Conservation (phyloP, 2,329 filamentous ascomycete genomes). For the Fusarium odoratissimum region DNA sequence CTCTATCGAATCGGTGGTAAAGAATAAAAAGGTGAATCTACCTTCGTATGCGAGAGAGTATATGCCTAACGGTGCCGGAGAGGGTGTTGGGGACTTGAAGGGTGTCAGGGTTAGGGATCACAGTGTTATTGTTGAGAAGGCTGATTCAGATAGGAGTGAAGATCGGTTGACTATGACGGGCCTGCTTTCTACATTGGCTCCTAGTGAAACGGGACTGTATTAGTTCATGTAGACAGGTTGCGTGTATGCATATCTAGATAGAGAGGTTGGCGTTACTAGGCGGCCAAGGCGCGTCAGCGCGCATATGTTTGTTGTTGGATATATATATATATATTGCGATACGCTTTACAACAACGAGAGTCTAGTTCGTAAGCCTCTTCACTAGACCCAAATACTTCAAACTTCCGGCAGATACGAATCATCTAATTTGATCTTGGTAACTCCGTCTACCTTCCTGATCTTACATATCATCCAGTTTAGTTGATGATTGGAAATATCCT, state of each 20-base stretch:
- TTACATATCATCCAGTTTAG: neutral
- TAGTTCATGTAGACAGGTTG: neutral
- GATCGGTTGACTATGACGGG: constrained; percentile 6
- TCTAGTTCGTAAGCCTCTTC: neutral
- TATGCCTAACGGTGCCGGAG: neutral
- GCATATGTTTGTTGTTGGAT: neutral
- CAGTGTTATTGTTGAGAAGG: constrained; percentile 15
- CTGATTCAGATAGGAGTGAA: neutral
- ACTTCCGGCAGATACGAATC: neutral
- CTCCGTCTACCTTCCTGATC: neutral
- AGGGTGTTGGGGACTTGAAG: constrained; percentile 3
- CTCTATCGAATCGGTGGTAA: constrained; percentile 17
- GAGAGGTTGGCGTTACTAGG: neutral
- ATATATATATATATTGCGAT: neutral
- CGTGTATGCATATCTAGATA: neutral
- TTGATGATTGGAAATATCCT: neutral
- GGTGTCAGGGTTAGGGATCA: constrained; percentile 26
- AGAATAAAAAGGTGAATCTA: constrained; percentile 5
- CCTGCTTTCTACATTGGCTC: constrained; percentile 13
- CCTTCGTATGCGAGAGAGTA: constrained; percentile 22
- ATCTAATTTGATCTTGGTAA: neutral
- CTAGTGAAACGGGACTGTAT: neutral
- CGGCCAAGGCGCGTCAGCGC: neutral
- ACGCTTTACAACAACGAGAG: neutral
- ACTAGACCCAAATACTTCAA: no score